These are phyloP conservation scores for Arxiozyma telluris DNA, from an alignment of 1,139 yeast species.

Conservation along the genomic window DNA sequence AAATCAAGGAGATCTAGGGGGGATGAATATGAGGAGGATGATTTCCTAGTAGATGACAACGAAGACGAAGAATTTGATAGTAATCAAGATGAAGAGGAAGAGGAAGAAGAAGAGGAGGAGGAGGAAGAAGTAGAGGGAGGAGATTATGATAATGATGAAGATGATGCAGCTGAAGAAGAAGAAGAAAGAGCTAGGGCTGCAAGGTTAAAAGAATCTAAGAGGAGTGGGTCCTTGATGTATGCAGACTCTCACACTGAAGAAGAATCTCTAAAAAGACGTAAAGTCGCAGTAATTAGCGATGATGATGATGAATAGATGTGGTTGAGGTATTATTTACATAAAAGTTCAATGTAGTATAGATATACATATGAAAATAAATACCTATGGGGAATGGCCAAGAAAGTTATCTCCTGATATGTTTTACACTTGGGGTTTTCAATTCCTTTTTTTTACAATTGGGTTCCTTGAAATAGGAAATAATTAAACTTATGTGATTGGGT, in stretches of 20 bases:
- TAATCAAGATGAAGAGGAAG: conserved; percentile 35
- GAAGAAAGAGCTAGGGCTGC: conserved; percentile 49
- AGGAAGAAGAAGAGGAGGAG: conserved; percentile 30
- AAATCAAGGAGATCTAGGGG: conserved; percentile 1
- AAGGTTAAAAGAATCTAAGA: conserved; percentile 52
- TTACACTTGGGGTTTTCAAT: background rate
- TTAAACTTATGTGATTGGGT: too few species aligned
- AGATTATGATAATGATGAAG: conserved; percentile 48
- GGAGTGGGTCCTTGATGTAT: conserved; percentile 46
- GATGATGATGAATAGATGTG: conserved; percentile 44
- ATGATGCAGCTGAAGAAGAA: conserved; percentile 13
- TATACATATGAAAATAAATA: background rate
- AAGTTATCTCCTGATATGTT: background rate
- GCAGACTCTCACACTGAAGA: conserved; percentile 26
- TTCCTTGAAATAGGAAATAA: background rate
- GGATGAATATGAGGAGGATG: conserved; percentile 40
- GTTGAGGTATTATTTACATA: too few species aligned
- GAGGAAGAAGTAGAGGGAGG: too few species aligned
- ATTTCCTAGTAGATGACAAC: conserved; percentile 35
- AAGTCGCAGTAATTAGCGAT: conserved; percentile 48
- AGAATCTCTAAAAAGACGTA: conserved; percentile 34
- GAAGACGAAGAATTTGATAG: conserved; percentile 46
- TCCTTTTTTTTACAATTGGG: too few species aligned
- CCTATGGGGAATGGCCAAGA: background rate
- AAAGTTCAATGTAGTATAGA: background rate